Evolutionary conservation across 2,329 filamentous ascomycete species (phyloP).

Genomic region (Trichoderma afroharzianum): DNA sequence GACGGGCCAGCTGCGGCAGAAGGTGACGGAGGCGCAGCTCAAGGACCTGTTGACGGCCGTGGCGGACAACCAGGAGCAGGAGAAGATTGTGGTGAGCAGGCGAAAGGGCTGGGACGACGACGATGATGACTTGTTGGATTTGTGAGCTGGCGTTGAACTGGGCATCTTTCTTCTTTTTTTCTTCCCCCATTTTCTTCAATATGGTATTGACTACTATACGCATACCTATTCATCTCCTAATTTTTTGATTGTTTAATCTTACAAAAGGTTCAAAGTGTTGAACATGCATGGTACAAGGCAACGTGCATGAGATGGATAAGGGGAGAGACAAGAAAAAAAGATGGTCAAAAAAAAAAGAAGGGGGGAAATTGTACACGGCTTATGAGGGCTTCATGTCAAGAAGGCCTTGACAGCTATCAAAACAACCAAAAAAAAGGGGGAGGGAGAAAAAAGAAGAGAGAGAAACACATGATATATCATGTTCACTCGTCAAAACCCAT

Average conservation of each 20-base stretch:
- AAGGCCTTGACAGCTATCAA: not conserved
- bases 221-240: not conserved
- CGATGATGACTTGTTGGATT: conserved; percentile 70
- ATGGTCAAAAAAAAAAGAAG: not conserved
- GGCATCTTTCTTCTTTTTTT: not conserved
- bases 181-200: not conserved
- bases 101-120: conserved; percentile 84
- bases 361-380: not conserved
- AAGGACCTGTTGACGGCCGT: conserved; percentile 87
- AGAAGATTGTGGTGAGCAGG: conserved; percentile 82
- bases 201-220: not conserved
- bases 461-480: not conserved
- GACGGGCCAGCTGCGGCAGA: conserved; percentile 77
- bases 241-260: not conserved
- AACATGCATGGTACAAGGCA: not conserved
- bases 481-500: conserved; percentile 22
- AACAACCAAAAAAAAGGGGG: not conserved
- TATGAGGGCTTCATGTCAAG: not conserved
- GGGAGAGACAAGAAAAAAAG: not conserved
- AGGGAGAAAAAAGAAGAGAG: too few species aligned
- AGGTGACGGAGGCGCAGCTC: conserved; percentile 88
- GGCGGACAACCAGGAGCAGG: conserved; percentile 71
- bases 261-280: not conserved
- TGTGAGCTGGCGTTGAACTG: conserved; percentile 35
- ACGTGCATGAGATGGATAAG: not conserved